Percentiles rank a stretch among this genome's conserved stretches.
Conservation (phyloP, 1,284 basidiomycete genomes). For the Flammula alnicola region DNA sequence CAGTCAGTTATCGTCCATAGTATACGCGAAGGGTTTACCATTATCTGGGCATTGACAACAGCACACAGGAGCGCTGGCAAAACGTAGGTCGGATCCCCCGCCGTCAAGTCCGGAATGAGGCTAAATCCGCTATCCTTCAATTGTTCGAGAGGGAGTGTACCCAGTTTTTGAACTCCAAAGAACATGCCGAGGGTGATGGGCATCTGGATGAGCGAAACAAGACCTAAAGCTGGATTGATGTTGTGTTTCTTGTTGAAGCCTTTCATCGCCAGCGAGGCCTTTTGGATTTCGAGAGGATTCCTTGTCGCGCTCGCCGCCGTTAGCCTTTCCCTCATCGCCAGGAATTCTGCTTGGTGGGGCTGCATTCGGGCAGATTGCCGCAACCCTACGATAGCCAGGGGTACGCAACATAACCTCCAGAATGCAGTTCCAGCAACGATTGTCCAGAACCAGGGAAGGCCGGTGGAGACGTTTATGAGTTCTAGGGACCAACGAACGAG, state of each 20-base stretch:
- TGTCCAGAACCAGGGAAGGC: conserved; percentile 86
- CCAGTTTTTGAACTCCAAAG: conserved; percentile 80
- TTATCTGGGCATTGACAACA: conserved; percentile 76
- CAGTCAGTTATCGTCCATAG: conserved; percentile 5
- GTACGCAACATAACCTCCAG: conserved; percentile 74
- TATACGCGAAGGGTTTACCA: conserved; percentile 47
- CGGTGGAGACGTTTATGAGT: conserved; percentile 72
- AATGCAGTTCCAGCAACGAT: conserved; percentile 76
- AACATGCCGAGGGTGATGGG: conserved; percentile 87
- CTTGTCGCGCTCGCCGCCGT: conserved; percentile 44
- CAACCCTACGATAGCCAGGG: conserved; percentile 68
- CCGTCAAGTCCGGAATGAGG: conserved; percentile 81
- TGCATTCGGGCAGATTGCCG: conserved; percentile 74
- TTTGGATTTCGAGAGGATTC: conserved; percentile 26
- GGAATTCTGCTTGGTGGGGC: conserved; percentile 59
- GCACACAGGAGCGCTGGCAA: conserved; percentile 71
- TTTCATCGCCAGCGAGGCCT: conserved; percentile 43
- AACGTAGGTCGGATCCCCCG: conserved; percentile 78
- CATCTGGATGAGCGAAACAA: conserved; percentile 75
- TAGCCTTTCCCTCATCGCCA: conserved; percentile 47
- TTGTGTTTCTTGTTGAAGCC: conserved; percentile 74
- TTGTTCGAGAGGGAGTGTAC: conserved; percentile 71
- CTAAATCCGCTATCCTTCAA: conserved; percentile 79
- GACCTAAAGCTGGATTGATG: conserved; percentile 60
- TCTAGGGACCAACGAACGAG: conserved; percentile 73